These are phyloP conservation scores for Didymella glomerata DNA, from an alignment of 2,329 filamentous ascomycete species.

Conservation along the genomic window DNA sequence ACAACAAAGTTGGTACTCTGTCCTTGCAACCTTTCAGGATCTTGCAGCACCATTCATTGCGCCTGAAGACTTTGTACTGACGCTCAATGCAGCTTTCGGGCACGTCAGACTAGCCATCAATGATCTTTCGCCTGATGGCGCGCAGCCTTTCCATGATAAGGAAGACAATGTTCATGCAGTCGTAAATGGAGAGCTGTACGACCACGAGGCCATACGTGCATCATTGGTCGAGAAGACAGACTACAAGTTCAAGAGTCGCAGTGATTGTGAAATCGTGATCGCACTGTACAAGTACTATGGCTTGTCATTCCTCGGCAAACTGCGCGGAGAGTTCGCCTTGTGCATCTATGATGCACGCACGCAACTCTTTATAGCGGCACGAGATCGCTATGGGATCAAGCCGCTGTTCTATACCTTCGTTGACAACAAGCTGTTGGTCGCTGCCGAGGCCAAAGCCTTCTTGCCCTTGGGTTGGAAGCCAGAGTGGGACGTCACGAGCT, in stretches of 20 bases:
- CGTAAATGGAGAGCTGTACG: constrained; percentile 68
- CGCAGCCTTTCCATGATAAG: constrained; percentile 34
- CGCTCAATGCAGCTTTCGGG: constrained; percentile 26
- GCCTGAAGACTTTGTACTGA: constrained; percentile 7
- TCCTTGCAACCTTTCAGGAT: constrained; percentile 10
- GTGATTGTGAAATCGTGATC: constrained; percentile 63
- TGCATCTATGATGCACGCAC: constrained; percentile 59
- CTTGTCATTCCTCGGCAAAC: constrained; percentile 54
- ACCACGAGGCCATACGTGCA: constrained; percentile 57
- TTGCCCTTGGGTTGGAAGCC: constrained; percentile 60
- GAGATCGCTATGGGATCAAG: constrained; percentile 67
- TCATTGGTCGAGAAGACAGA: constrained; percentile 37
- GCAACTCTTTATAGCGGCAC: constrained; percentile 54
- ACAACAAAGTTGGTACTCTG: constrained; percentile 53
- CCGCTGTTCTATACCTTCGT: constrained; percentile 61
- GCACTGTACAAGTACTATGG: constrained; percentile 59
- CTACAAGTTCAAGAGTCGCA: constrained; percentile 57
- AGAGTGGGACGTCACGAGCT: constrained; percentile 60
- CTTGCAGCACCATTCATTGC: background rate
- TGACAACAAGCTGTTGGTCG: constrained; percentile 55
- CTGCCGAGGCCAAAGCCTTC: constrained; percentile 64
- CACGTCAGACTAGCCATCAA: constrained; percentile 37
- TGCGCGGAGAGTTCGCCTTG: constrained; percentile 64
- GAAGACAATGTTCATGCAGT: constrained; percentile 58
- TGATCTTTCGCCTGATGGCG: constrained; percentile 30